Conservation (phyloP, 108 stramenopile species). For the Skeletonema grethae region DNA sequence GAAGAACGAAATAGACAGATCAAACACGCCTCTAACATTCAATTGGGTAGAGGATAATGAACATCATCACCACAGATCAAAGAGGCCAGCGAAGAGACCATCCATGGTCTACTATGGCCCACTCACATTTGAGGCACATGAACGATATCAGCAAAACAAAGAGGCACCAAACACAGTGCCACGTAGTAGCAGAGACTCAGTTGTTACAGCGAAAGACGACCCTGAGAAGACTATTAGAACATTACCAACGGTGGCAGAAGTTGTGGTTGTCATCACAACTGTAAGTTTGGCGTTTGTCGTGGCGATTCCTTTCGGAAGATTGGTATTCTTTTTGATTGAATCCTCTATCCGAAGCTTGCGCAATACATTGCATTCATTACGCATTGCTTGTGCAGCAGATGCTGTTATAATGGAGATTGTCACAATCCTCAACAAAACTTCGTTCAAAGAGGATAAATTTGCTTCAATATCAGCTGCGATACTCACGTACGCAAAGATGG, state of each 20-base stretch:
- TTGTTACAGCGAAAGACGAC: background rate
- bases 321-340: background rate
- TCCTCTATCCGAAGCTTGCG: background rate
- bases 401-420: background rate
- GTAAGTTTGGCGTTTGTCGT: background rate
- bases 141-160: background rate
- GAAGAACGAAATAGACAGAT: background rate
- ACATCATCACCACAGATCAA: background rate
- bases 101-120: background rate
- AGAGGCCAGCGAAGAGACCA: background rate
- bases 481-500: conserved; percentile 8
- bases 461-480: background rate
- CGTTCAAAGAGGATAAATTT: background rate
- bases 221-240: background rate
- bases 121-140: background rate
- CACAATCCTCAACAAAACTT: background rate
- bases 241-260: background rate
- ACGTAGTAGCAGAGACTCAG: background rate
- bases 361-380: background rate
- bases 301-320: background rate
- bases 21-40: background rate
- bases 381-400: background rate
- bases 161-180: background rate
- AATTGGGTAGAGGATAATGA: background rate
- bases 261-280: background rate